Evolutionary conservation across 2,329 filamentous ascomycete species (phyloP).

Genomic region (Verruconis gallopava): DNA sequence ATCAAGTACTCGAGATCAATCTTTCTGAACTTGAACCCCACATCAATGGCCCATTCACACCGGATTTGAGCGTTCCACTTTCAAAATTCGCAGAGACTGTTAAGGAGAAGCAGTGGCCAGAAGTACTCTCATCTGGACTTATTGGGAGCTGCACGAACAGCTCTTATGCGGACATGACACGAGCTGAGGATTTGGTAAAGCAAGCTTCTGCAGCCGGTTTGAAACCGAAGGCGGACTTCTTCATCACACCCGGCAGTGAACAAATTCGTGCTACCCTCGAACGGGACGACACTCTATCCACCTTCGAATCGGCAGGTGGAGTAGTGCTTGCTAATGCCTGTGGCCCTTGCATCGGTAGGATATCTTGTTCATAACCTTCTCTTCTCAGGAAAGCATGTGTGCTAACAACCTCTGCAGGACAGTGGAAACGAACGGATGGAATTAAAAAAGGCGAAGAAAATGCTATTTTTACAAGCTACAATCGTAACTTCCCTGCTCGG

Average conservation of each 20-base stretch:
- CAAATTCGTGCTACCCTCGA: constrained; percentile 92
- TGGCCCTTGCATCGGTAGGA: constrained; percentile 24
- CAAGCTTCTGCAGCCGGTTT: constrained; percentile 83
- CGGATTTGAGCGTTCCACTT: constrained; percentile 83
- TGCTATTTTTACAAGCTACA: constrained; percentile 94
- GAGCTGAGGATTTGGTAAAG: constrained; percentile 82
- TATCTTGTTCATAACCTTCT: neutral
- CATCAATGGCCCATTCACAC: constrained; percentile 94
- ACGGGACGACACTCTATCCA: constrained; percentile 72
- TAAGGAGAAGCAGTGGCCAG: constrained; percentile 75
- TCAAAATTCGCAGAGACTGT: constrained; percentile 82
- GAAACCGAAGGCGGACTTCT: constrained; percentile 81
- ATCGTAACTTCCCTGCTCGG: constrained; percentile 93
- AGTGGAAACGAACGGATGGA: constrained; percentile 87
- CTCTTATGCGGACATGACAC: constrained; percentile 97
- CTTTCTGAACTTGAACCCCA: constrained; percentile 84
- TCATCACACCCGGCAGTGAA: constrained; percentile 91
- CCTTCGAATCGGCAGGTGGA: constrained; percentile 76
- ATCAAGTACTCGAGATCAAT: constrained; percentile 82
- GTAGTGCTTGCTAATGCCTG: constrained; percentile 90
- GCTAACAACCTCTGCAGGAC: constrained; percentile 54
- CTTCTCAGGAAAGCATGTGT: constrained; percentile 3
- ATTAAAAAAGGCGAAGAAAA: constrained; percentile 76
- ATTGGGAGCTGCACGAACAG: constrained; percentile 99
- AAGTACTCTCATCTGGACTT: constrained; percentile 78